A percentile compares a stretch with the other conserved stretches of the same genome.
Conservation (phyloP, 495 filamentous ascomycete genomes). For the Penicillium waksmanii region DNA sequence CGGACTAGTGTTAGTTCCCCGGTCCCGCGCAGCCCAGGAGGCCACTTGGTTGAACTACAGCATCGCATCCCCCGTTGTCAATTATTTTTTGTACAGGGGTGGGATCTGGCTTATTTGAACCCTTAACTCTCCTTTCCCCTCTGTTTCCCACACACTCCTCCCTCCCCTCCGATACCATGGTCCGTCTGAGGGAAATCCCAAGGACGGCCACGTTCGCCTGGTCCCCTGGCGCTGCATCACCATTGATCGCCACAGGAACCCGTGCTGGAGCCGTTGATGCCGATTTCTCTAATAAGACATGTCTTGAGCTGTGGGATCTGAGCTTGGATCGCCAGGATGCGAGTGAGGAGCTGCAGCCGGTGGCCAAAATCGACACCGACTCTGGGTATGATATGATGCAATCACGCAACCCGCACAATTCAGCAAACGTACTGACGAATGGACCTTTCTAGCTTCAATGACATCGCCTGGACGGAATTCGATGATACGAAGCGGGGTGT, state of each 20-base stretch:
- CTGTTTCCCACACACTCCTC: conserved; percentile 25
- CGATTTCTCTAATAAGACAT: conserved; percentile 96
- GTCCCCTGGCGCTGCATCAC: conserved; percentile 75
- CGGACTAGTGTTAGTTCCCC: conserved; percentile 39
- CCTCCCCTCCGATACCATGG: conserved; percentile 65
- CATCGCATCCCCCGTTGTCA: conserved; percentile 30
- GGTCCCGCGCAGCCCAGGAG: conserved; percentile 47
- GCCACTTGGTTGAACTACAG: conserved; percentile 49
- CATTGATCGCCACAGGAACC: conserved; percentile 92
- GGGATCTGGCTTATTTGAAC: conserved; percentile 23
- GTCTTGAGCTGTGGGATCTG: conserved; percentile 96
- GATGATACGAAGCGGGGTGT: conserved; percentile 79
- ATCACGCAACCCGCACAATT: conserved; percentile 1
- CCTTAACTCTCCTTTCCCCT: conserved; percentile 22
- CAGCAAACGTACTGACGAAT: conserved; percentile 14
- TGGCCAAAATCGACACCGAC: conserved; percentile 82
- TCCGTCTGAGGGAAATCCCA: conserved; percentile 90
- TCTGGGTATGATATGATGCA: conserved; percentile 67
- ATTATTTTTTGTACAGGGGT: conserved; percentile 32
- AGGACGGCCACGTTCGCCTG: conserved; percentile 97
- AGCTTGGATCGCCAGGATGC: conserved; percentile 72
- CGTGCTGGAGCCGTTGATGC: conserved; percentile 92
- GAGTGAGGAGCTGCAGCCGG: conserved; percentile 80
- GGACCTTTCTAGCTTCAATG: conserved; percentile 74
- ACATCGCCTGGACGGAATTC: conserved; percentile 89